Evolutionary conservation across 192 early-diverging fungal species (phyloP).

Genomic region (Gonapodya prolifera): DNA sequence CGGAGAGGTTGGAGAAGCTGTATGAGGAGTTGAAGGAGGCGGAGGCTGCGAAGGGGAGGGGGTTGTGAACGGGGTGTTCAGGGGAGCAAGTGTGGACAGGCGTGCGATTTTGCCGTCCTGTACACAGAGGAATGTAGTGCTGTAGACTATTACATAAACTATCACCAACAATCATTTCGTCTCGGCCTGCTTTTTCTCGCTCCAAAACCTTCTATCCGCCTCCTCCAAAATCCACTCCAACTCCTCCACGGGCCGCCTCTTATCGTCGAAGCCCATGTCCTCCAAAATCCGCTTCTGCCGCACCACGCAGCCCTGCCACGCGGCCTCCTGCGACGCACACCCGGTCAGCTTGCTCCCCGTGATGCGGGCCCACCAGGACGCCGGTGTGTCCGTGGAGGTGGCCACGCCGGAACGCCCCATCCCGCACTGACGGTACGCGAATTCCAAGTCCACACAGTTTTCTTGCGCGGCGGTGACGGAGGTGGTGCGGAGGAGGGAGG

Average conservation of each 20-base stretch:
- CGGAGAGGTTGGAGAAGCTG: too few species aligned
- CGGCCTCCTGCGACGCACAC: background rate
- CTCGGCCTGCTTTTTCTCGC: too few species aligned
- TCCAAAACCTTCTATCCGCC: slow-evolving; percentile 1
- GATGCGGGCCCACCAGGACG: background rate
- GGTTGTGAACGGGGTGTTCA: too few species aligned
- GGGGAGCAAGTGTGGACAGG: too few species aligned
- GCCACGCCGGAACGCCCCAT: too few species aligned
- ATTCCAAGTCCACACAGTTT: background rate
- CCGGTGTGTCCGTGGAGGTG: too few species aligned
- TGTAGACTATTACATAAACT: too few species aligned
- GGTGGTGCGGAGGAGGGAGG: background rate
- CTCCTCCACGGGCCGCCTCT: background rate
- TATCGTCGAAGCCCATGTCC: background rate
- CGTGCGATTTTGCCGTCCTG: too few species aligned
- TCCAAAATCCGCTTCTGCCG: background rate
- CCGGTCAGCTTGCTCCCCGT: background rate
- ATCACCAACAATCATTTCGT: too few species aligned
- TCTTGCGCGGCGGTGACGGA: background rate
- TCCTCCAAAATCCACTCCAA: background rate
- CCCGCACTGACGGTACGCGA: background rate
- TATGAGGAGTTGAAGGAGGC: too few species aligned
- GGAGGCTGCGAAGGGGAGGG: too few species aligned
- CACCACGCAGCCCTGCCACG: background rate
- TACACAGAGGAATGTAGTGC: too few species aligned